Conservation (phyloP, 495 filamentous ascomycete species). For the Podospora didyma region DNA sequence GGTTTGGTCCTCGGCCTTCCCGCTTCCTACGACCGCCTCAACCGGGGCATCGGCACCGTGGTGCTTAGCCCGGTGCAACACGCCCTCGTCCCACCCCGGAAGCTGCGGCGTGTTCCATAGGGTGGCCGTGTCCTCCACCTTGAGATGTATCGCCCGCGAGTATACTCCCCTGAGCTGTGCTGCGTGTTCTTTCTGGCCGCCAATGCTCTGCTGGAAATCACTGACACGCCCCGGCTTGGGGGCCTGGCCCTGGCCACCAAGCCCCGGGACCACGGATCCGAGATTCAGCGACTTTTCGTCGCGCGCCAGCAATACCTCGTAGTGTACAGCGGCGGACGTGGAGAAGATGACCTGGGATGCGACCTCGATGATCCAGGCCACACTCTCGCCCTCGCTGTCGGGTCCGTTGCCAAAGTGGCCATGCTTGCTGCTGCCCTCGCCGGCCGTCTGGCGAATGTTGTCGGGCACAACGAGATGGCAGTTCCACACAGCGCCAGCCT, state of each 20-base stretch:
- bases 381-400: constrained; percentile 43
- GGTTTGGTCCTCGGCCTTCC: constrained; percentile 7
- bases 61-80: constrained; percentile 26
- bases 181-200: constrained; percentile 38
- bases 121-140: constrained; percentile 79
- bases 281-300: constrained; percentile 77
- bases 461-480: constrained; percentile 73
- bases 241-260: constrained; percentile 38
- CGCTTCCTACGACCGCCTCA: constrained; percentile 5
- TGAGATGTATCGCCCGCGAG: constrained; percentile 68
- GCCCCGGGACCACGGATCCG: constrained; percentile 50
- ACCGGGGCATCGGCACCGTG: constrained; percentile 20
- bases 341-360: constrained; percentile 91
- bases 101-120: constrained; percentile 89
- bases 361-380: constrained; percentile 90
- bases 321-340: constrained; percentile 78
- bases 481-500: constrained; percentile 83
- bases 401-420: constrained; percentile 34
- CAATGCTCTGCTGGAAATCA: constrained; percentile 59
- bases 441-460: constrained; percentile 49
- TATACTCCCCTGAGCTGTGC: constrained; percentile 69
- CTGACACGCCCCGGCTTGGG: constrained; percentile 62
- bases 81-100: constrained; percentile 55
- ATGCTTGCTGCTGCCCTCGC: constrained; percentile 26
- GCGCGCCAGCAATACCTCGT: constrained; percentile 78